Conservation (phyloP, 2,329 filamentous ascomycete species). For the Fusarium anthophilum region DNA sequence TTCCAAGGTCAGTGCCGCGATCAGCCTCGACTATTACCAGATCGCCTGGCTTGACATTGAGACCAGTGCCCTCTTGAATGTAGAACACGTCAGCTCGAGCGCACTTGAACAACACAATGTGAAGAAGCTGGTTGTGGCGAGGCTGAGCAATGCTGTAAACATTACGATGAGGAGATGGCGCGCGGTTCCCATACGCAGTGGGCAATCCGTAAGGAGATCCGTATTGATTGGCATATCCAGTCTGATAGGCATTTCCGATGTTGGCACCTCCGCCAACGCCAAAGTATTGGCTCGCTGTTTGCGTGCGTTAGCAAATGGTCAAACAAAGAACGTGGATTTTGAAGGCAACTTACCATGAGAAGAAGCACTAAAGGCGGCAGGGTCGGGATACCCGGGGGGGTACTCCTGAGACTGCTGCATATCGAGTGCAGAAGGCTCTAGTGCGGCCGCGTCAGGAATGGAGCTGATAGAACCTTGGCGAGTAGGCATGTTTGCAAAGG, state of each 20-base stretch:
- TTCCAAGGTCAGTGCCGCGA: conserved; percentile 93
- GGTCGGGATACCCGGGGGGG: conserved; percentile 52
- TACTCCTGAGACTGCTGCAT: conserved; percentile 56
- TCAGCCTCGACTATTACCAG: conserved; percentile 98
- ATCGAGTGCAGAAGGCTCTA: conserved; percentile 59
- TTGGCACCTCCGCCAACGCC: conserved; percentile 39
- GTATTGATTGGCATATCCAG: conserved; percentile 52
- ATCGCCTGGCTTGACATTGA: conserved; percentile 90
- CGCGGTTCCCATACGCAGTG: conserved; percentile 57
- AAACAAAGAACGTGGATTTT: neutral
- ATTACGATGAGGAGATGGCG: conserved; percentile 69
- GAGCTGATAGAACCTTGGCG: conserved; percentile 72
- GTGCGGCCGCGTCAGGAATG: conserved; percentile 59
- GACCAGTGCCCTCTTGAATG: conserved; percentile 92
- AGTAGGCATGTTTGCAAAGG: conserved; percentile 76
- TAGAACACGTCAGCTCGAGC: conserved; percentile 96
- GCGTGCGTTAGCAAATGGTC: neutral
- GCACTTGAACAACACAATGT: conserved; percentile 97
- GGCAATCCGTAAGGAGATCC: conserved; percentile 58
- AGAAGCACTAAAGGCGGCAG: conserved; percentile 48
- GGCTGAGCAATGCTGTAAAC: conserved; percentile 70
- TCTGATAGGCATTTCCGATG: conserved; percentile 40
- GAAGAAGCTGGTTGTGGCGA: conserved; percentile 75
- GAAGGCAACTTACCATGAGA: conserved; percentile 52
- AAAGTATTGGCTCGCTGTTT: conserved; percentile 39